Percentiles rank a stretch among this genome's conserved stretches.
phyloP scores from a whole-genome alignment of 164 flowering plant species.

The Stephania cephalantha region DNA sequence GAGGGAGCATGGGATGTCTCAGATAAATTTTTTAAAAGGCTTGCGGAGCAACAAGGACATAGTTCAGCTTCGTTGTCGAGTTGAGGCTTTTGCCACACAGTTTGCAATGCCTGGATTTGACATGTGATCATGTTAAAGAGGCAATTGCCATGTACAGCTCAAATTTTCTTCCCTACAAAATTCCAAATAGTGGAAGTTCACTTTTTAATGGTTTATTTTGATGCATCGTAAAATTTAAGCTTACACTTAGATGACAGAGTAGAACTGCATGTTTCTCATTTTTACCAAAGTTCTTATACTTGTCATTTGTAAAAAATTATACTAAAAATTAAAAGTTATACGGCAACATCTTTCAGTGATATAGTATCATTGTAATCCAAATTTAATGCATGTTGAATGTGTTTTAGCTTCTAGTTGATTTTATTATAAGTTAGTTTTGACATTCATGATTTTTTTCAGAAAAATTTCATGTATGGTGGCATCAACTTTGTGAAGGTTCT shows the following conservation, averaged over 20 bases:
- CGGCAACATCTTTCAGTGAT: background rate
- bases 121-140: constrained; percentile 19
- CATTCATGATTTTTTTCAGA: too few species aligned
- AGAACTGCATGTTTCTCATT: background rate
- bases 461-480: too few species aligned
- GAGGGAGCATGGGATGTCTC: constrained; percentile 60
- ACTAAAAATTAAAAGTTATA: background rate
- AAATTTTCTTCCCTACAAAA: background rate
- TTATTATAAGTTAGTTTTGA: too few species aligned
- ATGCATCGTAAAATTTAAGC: background rate
- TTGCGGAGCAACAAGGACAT: constrained; percentile 64
- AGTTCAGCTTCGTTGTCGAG: constrained; percentile 50
- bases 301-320: background rate
- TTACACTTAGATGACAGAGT: background rate
- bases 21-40: constrained; percentile 53
- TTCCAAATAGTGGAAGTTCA: background rate
- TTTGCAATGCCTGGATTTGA: constrained; percentile 80
- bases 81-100: constrained; percentile 69
- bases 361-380: too few species aligned
- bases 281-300: background rate
- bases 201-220: background rate
- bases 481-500: too few species aligned
- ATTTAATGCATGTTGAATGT: too few species aligned
- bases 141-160: background rate
- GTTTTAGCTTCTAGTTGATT: too few species aligned